Evolutionary conservation across 2,329 filamentous ascomycete species (phyloP), one percentile per base, ranked within the genome.

Genomic region (Aspergillus tubingensis): DNA sequence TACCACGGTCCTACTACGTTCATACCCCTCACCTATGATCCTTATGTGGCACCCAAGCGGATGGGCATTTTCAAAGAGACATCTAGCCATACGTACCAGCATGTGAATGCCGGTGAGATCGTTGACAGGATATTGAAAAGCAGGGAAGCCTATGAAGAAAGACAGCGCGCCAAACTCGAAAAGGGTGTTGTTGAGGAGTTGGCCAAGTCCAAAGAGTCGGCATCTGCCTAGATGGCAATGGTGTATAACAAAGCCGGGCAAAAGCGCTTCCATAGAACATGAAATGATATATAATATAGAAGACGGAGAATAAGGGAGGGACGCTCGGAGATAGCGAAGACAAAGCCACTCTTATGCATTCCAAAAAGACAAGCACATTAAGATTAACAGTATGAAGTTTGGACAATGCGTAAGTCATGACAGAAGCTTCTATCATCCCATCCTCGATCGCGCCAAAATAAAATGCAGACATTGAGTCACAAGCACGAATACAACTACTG

Each of bases 1-100:
- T 99, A 98, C 77, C 95, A 99, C 78, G 95, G 95, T n/a, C 92
- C 92, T 6, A 99, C 95, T 0, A 85, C 90, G 11, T 97, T 96
- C 75, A 95, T 96, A 81, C 90, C 81, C 11, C 75, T 83, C 23
- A 91, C 88, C 5, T 91, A 91, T 72, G 90, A 93, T 71, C 90
- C 91, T 1, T 97, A 98, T 79, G 82, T 83, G 27, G 91, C 87
- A 13, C 88, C 92, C 56, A 95, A 93, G 77, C 81, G 83, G 51
- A 87, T 96, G 82, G 89, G 89, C 36, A 92, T 99, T 72, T 96
- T 96, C 81, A 84, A 82, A 43, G 86, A 96, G 74, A 88, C 96
- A 44, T 85, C 85, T 10, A 77, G 81, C 54, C 95, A 99, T 77
- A 82, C 86, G 19, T 99, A 94, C 74, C 85, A 91, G 65, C 84